Percentiles rank a stretch among this genome's conserved stretches.
These are phyloP conservation scores for Galerina marginata DNA, from an alignment of 768 basidiomycete species.

Conservation along the genomic window DNA sequence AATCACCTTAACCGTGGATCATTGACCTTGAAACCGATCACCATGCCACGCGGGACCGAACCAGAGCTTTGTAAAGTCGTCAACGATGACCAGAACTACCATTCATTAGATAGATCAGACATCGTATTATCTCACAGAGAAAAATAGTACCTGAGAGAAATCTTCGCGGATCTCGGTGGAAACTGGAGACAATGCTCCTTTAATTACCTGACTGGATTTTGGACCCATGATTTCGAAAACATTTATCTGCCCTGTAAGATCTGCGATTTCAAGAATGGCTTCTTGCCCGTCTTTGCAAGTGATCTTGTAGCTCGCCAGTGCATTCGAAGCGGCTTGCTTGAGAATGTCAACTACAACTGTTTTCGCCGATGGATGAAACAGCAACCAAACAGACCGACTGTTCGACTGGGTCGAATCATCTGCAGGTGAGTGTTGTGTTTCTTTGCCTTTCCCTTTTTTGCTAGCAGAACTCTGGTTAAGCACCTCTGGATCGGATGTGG, in stretches of 20 bases:
- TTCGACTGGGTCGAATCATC: conserved; percentile 9
- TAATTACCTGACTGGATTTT: conserved; percentile 75
- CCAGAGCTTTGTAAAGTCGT: conserved; percentile 65
- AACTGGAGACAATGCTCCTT: conserved; percentile 61
- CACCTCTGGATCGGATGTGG: conserved; percentile 4
- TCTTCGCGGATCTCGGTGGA: conserved; percentile 54
- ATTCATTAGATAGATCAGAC: background rate
- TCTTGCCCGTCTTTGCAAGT: conserved; percentile 26
- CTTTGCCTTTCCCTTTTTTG: conserved; percentile 15
- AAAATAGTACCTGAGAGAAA: conserved; percentile 57
- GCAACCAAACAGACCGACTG: conserved; percentile 69
- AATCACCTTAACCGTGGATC: conserved; percentile 88
- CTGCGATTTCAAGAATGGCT: conserved; percentile 65
- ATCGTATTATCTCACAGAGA: background rate
- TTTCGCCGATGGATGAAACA: conserved; percentile 78
- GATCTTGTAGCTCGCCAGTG: conserved; percentile 25
- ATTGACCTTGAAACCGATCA: conserved; percentile 78
- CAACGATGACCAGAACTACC: conserved; percentile 73
- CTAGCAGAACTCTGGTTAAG: conserved; percentile 1
- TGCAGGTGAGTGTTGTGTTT: background rate
- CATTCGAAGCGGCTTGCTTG: conserved; percentile 52
- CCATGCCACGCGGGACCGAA: conserved; percentile 73
- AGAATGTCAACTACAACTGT: conserved; percentile 60
- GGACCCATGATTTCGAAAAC: conserved; percentile 93
- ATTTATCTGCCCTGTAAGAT: conserved; percentile 74